Evolutionary conservation across 148 eudicot species (phyloP).

Genomic region (Cornus controversa): DNA sequence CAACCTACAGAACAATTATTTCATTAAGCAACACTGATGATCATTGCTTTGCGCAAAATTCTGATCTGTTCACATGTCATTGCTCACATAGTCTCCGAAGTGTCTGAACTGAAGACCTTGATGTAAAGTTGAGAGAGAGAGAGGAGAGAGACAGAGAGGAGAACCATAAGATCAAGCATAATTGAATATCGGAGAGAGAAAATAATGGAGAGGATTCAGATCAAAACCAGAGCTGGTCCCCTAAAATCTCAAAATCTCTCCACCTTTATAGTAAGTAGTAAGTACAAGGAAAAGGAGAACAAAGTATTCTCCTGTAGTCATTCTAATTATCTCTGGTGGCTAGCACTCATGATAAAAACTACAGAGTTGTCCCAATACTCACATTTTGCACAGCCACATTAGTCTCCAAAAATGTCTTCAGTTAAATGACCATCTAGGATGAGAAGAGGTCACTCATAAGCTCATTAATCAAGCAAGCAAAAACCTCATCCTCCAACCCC

Average conservation of each 20-base stretch:
- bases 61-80: too few relatives aligned
- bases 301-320: neutral
- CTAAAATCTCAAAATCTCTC: neutral
- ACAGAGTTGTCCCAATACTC: neutral
- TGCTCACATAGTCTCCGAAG: too few relatives aligned
- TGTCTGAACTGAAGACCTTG: too few relatives aligned
- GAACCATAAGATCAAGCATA: neutral
- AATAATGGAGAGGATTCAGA: neutral
- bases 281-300: neutral
- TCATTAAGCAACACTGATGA: too few relatives aligned
- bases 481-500: slow-evolving; percentile 47
- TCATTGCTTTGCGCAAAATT: too few relatives aligned
- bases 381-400: neutral
- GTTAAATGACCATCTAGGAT: neutral
- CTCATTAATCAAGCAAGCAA: slow-evolving; percentile 46
- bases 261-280: neutral
- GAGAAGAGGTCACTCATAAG: slow-evolving; percentile 31
- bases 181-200: neutral
- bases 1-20: too few relatives aligned
- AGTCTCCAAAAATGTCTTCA: neutral
- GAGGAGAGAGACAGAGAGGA: too few relatives aligned
- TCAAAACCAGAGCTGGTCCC: neutral
- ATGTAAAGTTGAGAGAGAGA: too few relatives aligned
- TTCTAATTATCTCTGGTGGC: neutral
- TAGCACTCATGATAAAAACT: slow-evolving; percentile 8